Percentiles rank a stretch among this genome's conserved stretches.
phyloP scores from a whole-genome alignment of 352 stramenopile genomes.

The Peronospora farinosa region DNA sequence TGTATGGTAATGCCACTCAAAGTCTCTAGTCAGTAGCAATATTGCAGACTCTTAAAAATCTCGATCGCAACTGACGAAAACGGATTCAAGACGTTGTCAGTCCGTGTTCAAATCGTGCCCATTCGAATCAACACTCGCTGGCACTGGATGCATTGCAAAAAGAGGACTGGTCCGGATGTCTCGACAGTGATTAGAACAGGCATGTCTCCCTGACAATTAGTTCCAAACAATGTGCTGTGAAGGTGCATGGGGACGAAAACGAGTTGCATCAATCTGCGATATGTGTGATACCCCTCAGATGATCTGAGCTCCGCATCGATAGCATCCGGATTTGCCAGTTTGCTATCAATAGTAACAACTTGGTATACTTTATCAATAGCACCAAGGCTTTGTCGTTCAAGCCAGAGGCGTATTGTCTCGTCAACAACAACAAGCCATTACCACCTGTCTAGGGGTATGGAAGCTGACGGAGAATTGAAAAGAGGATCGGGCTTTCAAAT shows the following conservation, averaged over 20 bases:
- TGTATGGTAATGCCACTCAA: background rate
- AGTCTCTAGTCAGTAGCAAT: background rate
- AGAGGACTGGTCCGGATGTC: conserved; percentile 2
- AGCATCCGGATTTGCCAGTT: conserved; percentile 2
- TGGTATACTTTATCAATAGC: no score
- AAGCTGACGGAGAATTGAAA: background rate
- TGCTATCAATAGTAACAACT: no score
- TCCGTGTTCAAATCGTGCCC: conserved; percentile 15
- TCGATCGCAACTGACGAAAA: background rate
- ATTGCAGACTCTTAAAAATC: background rate
- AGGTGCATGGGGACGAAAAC: background rate
- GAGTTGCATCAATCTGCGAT: conserved; percentile 20
- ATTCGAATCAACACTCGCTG: conserved; percentile 25
- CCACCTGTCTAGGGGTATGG: conserved; percentile 8
- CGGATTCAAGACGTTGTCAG: background rate
- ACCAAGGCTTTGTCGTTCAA: background rate
- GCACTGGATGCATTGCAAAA: conserved; percentile 3
- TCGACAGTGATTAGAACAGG: background rate
- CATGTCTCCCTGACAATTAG: background rate
- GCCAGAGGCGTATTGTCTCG: conserved; percentile 17
- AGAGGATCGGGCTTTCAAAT: conserved; percentile 8
- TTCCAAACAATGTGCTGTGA: conserved; percentile 2
- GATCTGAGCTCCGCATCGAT: conserved; percentile 13
- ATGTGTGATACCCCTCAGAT: conserved; percentile 22
- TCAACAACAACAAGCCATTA: conserved; percentile 22